phyloP scores from a whole-genome alignment of 1,284 basidiomycete genomes.

The Gastroboletus turbinatus region DNA sequence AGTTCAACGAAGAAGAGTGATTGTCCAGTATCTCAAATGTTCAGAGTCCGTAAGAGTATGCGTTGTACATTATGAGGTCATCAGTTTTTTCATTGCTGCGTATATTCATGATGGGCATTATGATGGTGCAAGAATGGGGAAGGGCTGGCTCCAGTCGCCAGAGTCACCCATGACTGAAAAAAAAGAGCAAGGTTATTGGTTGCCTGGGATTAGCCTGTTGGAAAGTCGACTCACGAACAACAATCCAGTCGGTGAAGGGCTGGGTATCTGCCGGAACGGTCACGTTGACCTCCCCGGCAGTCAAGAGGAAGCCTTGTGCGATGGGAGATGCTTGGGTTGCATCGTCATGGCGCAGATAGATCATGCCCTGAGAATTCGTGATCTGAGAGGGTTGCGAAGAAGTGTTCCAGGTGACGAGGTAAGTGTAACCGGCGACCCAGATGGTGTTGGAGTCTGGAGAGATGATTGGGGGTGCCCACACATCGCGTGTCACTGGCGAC shows the following conservation, averaged over 20 bases:
- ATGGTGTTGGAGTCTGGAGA: conserved; percentile 38
- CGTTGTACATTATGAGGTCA: conserved; percentile 17
- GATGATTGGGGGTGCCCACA: conserved; percentile 45
- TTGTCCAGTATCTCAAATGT: conserved; percentile 11
- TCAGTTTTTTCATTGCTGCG: conserved; percentile 7
- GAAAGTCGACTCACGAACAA: conserved; percentile 41
- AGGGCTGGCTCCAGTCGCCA: conserved; percentile 43
- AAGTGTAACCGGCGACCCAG: conserved; percentile 43
- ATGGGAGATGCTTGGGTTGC: conserved; percentile 34
- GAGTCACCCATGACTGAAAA: conserved; percentile 50
- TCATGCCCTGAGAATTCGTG: conserved; percentile 44
- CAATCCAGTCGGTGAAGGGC: conserved; percentile 34
- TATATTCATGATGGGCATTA: conserved; percentile 18
- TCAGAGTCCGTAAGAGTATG: conserved; percentile 15
- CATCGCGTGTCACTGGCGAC: conserved; percentile 38
- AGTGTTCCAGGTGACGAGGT: conserved; percentile 49
- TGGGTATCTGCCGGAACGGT: conserved; percentile 38
- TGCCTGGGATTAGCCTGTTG: fast-evolving
- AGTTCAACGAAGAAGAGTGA: conserved; percentile 1
- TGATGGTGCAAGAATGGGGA: conserved; percentile 34
- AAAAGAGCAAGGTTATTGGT: background rate
- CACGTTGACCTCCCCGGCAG: conserved; percentile 38
- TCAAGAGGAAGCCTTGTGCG: conserved; percentile 42
- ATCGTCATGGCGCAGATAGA: conserved; percentile 41
- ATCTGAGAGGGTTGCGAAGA: conserved; percentile 42